Base-by-base conservation (phyloP, 108 stramenopile genomes). In the Licmophora abbreviata region DNA sequence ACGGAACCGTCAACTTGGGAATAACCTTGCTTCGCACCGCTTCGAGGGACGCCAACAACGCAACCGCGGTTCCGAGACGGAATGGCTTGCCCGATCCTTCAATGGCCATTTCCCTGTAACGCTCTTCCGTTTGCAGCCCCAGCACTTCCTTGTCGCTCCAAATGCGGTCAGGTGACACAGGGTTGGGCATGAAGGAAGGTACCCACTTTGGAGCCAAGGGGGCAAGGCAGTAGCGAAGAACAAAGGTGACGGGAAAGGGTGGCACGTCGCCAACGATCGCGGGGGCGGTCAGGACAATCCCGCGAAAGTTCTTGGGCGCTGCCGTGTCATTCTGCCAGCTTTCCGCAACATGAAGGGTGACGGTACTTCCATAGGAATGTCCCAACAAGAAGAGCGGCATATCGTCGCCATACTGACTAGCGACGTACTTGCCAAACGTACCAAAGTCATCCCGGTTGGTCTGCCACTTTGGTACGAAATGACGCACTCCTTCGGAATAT, bases 151-250 rank as follows among this genome's bases (percentile, higher is more conserved):
- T 4, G 15, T 73, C 67, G 3, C 51, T 27, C 71, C 71, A 77
- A 50, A 77, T 69, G 14, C 71, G 63, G 30, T 76, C 69, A n/a
- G 65, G 47, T 23, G 32, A 38, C 38, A 79, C 45, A 15, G 77
- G 72, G 50, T 79, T 57, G 15, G 77, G 77, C 77, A 79, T 79
- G 66, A 79, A 79, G 27, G 57, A 71, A 7, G 77, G 77, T 10
- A 29, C 51, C 61, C 66, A 68, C 29, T 31, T 59, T 10, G 77
- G 77, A 35, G 41, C 37, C 24, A 74, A 14, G 14, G 73, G 73
- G 3, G 64, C 69, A 46, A 73, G 34, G 3, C 62, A 30, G 49
- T 74, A 74, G 4, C 77, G 64, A 27, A 79, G 43, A 5, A 17
- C n/a, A 11, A 18, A 45, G 18, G 54, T 61, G 11, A 71, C 63